Conservation (phyloP, 306 rosid species). For the Cucurbita argyrosperma region DNA sequence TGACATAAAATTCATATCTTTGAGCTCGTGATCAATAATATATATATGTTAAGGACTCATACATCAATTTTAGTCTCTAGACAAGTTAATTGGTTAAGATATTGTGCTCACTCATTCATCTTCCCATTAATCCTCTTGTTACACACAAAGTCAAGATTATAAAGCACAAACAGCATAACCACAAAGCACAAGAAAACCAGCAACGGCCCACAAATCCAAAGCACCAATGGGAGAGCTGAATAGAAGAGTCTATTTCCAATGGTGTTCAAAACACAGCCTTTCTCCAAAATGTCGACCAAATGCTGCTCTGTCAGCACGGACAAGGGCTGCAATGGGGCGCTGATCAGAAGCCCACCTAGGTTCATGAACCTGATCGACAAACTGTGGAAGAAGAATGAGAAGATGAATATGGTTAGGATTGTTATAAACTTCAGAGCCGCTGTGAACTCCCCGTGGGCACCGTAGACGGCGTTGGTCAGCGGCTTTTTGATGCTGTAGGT, state of each 20-base stretch:
- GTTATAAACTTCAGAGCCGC: constrained; percentile 60
- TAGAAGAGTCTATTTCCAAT: constrained; percentile 77
- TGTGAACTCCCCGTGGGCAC: constrained; percentile 83
- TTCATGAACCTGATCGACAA: constrained; percentile 65
- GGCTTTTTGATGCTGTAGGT: constrained; percentile 76
- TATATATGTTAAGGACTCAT: no score
- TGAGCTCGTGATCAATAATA: no score
- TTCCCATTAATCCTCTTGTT: not conserved
- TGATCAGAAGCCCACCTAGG: constrained; percentile 63
- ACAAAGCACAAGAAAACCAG: constrained; percentile 50
- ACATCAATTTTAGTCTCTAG: no score
- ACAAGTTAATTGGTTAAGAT: no score
- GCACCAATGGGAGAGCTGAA: constrained; percentile 56
- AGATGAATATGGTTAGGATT: constrained; percentile 47
- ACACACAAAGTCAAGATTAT: constrained; percentile 55
- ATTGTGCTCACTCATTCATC: no score
- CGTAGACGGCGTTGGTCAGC: constrained; percentile 40
- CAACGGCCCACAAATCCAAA: constrained; percentile 87
- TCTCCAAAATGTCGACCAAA: constrained; percentile 42
- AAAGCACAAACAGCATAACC: constrained; percentile 61
- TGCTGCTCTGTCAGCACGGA: constrained; percentile 10
- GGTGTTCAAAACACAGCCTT: constrained; percentile 55
- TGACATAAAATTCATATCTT: no score
- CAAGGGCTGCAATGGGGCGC: constrained; percentile 39
- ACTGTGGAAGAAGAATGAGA: constrained; percentile 74